Evolutionary conservation across 495 filamentous ascomycete species (phyloP), one percentile per base, ranked within the genome.

Genomic region (Mytilinidion resinicola): DNA sequence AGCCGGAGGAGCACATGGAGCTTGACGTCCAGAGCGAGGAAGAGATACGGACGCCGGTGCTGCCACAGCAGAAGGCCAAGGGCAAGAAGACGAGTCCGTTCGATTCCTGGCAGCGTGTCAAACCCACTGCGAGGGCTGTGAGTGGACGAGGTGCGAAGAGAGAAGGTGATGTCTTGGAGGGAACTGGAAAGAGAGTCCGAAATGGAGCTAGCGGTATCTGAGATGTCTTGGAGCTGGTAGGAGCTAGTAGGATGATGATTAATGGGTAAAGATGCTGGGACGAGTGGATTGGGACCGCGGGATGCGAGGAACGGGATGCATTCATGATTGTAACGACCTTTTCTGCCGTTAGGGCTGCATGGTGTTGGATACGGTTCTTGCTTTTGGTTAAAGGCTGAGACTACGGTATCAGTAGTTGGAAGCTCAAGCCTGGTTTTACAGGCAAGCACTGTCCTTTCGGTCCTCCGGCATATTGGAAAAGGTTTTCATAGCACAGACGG

Each of bases 151-250:
- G 55, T 9, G 30, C 19, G 20, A 57, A 43, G 46, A 25, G 46
- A 25, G 55, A 50, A 25, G 55, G 55, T 2, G 55, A 38, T 19
- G 44, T 15, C 20, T 17, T 51, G 44, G 39, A 57, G 21, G 55
- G 55, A 10, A 34, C 17, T 9, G 55, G 46, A 44, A 43, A 49
- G 34, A 34, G 42, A 25, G 20, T 15, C 25, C 48, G 53, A 20
- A 46, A 12, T 46, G 37, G 37, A 1, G 25, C 39, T 12, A 1
- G 2, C 39, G 39, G 39, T 42, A 42, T 42, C 11, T 42, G 39
- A 12, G 39, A 42, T 30, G 25, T 30, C 6, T 30, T 30, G 25
- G 25, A 30, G 25, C 25, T 30, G 25, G 25, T 30, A 30, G 25
- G 25, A 30, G 25, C 25, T 30, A 6, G 25, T 30, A 30, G 25